Evolutionary conservation across 257 asterid species (phyloP).

Genomic region (Solanum bulbocastanum): DNA sequence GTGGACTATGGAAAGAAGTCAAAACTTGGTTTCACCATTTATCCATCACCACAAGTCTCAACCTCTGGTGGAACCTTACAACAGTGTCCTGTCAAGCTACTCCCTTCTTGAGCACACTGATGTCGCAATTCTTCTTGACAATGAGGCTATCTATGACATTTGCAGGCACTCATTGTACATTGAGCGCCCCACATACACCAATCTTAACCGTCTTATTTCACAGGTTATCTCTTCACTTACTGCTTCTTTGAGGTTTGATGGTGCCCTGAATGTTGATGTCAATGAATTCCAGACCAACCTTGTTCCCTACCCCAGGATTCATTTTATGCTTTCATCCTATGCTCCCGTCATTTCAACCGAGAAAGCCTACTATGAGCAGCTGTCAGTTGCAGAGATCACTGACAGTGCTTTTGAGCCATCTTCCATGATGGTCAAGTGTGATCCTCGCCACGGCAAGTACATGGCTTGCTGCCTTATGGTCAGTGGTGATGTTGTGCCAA

Average conservation of each 20-base stretch:
- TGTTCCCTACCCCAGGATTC: slow-evolving; percentile 12
- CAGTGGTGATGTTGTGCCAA: slow-evolving; percentile 18
- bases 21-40: slow-evolving; percentile 19
- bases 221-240: slow-evolving; percentile 21
- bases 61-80: slow-evolving; percentile 18
- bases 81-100: slow-evolving; percentile 18
- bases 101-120: slow-evolving; percentile 23
- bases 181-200: slow-evolving; percentile 18
- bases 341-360: slow-evolving; percentile 17
- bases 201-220: slow-evolving; percentile 18
- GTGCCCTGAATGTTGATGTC: slow-evolving; percentile 19
- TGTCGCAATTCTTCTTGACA: slow-evolving; percentile 11
- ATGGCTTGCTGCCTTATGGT: slow-evolving; percentile 24
- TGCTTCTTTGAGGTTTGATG: slow-evolving; percentile 20
- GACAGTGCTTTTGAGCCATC: slow-evolving; percentile 19
- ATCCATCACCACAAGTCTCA: slow-evolving; percentile 20
- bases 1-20: slow-evolving; percentile 20
- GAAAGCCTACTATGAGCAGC: slow-evolving; percentile 16
- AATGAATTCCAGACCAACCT: slow-evolving; percentile 24
- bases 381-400: slow-evolving; percentile 15
- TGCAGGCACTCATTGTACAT: slow-evolving; percentile 2
- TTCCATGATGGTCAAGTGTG: slow-evolving; percentile 22
- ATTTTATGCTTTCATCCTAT: slow-evolving; percentile 14
- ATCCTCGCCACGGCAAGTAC: slow-evolving; percentile 16
- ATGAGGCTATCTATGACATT: slow-evolving; percentile 2